Conservation (phyloP, 2,329 filamentous ascomycete genomes). For the Berkeleyomyces basicola region DNA sequence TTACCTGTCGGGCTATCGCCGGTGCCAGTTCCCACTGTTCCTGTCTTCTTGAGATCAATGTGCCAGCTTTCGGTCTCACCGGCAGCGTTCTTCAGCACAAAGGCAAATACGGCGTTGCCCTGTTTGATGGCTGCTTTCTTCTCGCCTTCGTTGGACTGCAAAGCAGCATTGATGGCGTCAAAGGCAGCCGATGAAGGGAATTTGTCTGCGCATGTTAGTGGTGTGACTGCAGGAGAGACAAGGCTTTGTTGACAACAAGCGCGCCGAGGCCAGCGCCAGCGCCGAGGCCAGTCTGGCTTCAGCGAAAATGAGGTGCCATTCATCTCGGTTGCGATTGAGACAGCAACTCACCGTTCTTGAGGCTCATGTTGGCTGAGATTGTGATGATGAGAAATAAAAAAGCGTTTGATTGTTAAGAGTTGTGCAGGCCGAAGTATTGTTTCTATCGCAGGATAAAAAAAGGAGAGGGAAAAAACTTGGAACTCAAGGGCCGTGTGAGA, state of each 20-base stretch:
- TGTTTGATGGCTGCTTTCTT: slow-evolving; percentile 81
- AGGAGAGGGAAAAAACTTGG: background rate
- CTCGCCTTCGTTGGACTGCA: slow-evolving; percentile 52
- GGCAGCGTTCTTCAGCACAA: slow-evolving; percentile 75
- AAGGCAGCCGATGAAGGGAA: slow-evolving; percentile 88
- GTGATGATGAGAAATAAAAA: background rate
- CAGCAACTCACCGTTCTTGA: slow-evolving; percentile 9
- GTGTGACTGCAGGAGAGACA: background rate
- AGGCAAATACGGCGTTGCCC: slow-evolving; percentile 74
- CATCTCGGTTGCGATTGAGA: background rate
- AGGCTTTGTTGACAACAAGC: background rate
- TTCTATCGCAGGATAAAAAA: background rate
- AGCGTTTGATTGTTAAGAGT: background rate
- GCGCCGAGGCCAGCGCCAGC: background rate
- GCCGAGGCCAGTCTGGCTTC: background rate
- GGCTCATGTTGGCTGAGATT: slow-evolving; percentile 2
- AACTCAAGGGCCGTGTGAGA: background rate
- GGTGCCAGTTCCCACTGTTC: slow-evolving; percentile 60
- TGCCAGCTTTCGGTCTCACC: slow-evolving; percentile 78
- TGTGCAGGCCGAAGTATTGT: too few relatives aligned
- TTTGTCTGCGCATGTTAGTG: slow-evolving; percentile 34
- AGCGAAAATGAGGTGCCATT: too few relatives aligned
- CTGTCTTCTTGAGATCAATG: slow-evolving; percentile 86
- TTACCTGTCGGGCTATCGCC: slow-evolving; percentile 71
- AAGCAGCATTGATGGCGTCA: slow-evolving; percentile 63